phyloP scores from a whole-genome alignment of 306 rosid genomes.

The Ormosia semicastrata region DNA sequence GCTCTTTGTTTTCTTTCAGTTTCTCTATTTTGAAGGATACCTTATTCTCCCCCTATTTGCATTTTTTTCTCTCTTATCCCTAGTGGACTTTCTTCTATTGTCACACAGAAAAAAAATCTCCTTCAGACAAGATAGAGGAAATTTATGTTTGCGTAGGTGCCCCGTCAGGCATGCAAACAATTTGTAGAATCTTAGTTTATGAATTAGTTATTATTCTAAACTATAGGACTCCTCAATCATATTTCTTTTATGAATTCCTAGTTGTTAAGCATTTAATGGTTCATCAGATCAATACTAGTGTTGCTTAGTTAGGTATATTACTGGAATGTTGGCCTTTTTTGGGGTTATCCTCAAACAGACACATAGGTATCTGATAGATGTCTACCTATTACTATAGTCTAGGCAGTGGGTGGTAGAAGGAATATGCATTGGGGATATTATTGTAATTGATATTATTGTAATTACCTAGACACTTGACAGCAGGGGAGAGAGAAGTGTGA shows the following conservation, averaged over 20 bases:
- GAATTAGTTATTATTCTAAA: background rate
- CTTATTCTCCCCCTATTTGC: background rate
- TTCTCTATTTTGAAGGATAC: background rate
- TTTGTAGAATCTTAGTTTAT: background rate
- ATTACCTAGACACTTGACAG: no score
- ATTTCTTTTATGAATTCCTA: background rate
- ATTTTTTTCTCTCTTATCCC: background rate
- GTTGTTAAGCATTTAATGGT: background rate
- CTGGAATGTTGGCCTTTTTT: background rate
- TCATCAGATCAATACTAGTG: background rate
- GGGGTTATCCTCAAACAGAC: background rate
- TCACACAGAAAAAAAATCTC: background rate
- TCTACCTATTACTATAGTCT: no score
- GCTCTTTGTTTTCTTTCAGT: background rate
- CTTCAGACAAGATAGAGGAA: background rate
- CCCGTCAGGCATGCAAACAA: background rate
- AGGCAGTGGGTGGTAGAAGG: no score
- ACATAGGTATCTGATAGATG: background rate
- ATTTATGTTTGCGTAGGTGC: background rate
- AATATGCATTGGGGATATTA: no score
- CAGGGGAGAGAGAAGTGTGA: no score
- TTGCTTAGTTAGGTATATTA: background rate
- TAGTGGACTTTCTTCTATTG: background rate
- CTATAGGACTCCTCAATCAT: background rate
- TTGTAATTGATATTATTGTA: no score